phyloP scores from a whole-genome alignment of 306 rosid genomes.

The Dryas alaskensis region DNA sequence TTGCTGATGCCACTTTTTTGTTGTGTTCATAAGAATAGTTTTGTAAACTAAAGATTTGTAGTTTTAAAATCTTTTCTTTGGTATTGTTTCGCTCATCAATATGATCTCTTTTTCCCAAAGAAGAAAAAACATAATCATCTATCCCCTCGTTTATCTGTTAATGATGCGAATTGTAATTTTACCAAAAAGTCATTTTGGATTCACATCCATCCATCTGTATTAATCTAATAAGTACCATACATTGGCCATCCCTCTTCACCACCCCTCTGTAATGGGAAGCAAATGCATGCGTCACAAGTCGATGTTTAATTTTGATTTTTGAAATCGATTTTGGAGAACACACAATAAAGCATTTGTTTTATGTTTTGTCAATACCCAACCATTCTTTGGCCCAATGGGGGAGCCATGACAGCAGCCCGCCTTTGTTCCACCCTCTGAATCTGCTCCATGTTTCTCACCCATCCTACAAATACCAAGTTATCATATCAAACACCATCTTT shows the following conservation, averaged over 20 bases:
- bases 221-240: not conserved
- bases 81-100: no score
- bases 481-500: not conserved
- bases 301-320: not conserved
- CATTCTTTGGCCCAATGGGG: conserved; percentile 22
- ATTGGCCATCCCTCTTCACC: conserved; percentile 5
- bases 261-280: not conserved
- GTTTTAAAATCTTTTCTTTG: no score
- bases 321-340: no score
- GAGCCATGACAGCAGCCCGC: conserved; percentile 14
- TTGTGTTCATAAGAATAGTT: not conserved
- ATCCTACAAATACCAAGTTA: conserved; percentile 11
- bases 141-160: not conserved
- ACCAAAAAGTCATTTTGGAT: not conserved
- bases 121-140: not conserved
- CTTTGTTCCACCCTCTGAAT: not conserved
- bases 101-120: no score
- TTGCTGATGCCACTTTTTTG: no score
- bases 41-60: no score
- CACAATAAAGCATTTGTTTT: not conserved
- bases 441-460: conserved; percentile 28
- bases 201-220: not conserved
- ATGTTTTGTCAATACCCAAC: not conserved
- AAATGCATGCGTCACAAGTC: not conserved
- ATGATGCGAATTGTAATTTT: not conserved